Evolutionary conservation across 805 yeast species (phyloP).

Genomic region (Cyberlindnera amylophila): DNA sequence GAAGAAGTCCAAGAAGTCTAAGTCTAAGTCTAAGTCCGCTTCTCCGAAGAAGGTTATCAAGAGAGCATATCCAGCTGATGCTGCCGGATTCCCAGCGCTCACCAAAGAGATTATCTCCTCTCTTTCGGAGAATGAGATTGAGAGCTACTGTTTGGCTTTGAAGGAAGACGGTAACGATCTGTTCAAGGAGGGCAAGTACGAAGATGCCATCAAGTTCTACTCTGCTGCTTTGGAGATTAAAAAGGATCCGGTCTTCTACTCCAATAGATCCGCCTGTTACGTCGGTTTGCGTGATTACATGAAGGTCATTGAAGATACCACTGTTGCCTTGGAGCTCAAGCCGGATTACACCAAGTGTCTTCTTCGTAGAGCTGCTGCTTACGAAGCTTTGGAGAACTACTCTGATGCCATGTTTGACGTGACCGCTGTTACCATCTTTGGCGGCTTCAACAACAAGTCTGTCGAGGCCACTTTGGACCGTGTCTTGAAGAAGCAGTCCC

Average conservation of each 20-base stretch:
- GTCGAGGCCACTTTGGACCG: conserved; percentile 83
- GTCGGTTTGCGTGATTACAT: conserved; percentile 76
- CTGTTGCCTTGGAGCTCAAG: conserved; percentile 77
- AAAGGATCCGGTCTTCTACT: conserved; percentile 83
- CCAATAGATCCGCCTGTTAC: conserved; percentile 96
- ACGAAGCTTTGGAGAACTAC: conserved; percentile 74
- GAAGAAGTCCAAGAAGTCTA: conserved; percentile 42
- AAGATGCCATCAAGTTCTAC: conserved; percentile 77
- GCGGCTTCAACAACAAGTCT: conserved; percentile 75
- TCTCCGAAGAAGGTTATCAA: conserved; percentile 24
- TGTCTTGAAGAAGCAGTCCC: conserved; percentile 77
- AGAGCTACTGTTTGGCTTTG: conserved; percentile 64
- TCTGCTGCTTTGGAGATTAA: conserved; percentile 71
- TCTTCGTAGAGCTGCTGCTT: conserved; percentile 89
- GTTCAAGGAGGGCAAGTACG: conserved; percentile 66
- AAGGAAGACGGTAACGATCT: conserved; percentile 86
- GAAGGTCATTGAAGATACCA: conserved; percentile 83
- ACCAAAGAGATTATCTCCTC: conserved; percentile 41
- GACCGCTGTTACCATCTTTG: conserved; percentile 82
- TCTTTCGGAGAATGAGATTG: conserved; percentile 51
- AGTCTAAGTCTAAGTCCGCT: conserved; percentile 18
- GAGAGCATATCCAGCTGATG: conserved; percentile 47
- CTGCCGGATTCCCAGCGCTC: conserved; percentile 56
- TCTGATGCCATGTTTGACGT: conserved; percentile 87
- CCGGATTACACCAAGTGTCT: conserved; percentile 91